phyloP scores from a whole-genome alignment of 108 stramenopile genomes.

The Chaetoceros tenuissimus region DNA sequence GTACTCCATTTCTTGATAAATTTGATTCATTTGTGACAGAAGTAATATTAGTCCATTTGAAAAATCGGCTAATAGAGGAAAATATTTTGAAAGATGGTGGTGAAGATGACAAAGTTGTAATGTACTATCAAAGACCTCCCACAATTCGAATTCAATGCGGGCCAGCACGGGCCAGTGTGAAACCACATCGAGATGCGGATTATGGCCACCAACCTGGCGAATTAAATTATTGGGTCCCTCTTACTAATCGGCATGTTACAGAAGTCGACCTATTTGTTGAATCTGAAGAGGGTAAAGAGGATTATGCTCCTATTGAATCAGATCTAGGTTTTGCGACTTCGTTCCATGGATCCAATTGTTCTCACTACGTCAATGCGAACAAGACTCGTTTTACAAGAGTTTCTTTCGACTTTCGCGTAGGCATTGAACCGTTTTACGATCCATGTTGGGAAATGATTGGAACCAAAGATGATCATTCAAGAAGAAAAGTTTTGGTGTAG shows the following conservation, averaged over 20 bases:
- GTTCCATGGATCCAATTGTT: slow-evolving; percentile 72
- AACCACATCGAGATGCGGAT: slow-evolving; percentile 73
- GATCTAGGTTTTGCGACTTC: slow-evolving; percentile 53
- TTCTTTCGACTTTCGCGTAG: slow-evolving; percentile 80
- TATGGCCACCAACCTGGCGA: slow-evolving; percentile 89
- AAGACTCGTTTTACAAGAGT: slow-evolving; percentile 53
- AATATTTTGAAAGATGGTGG: slow-evolving; percentile 7
- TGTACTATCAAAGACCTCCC: slow-evolving; percentile 84
- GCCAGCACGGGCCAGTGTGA: slow-evolving; percentile 64
- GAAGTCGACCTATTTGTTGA: slow-evolving; percentile 71
- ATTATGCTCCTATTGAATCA: slow-evolving; percentile 59
- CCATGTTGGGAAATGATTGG: slow-evolving; percentile 80
- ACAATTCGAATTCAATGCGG: slow-evolving; percentile 88
- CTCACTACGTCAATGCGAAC: slow-evolving; percentile 81
- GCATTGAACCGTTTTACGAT: slow-evolving; percentile 81
- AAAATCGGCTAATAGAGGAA: slow-evolving; percentile 31
- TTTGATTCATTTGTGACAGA: slow-evolving; percentile 66
- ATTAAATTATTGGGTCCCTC: slow-evolving; percentile 83
- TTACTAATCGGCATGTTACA: slow-evolving; percentile 54
- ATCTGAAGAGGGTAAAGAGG: slow-evolving; percentile 31
- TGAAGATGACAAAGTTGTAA: slow-evolving; percentile 25
- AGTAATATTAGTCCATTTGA: slow-evolving; percentile 57
- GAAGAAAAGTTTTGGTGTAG: slow-evolving; percentile 52
- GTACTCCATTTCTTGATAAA: slow-evolving; percentile 40
- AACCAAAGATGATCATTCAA: slow-evolving; percentile 72